These are phyloP conservation scores for Solanum verrucosum DNA, from an alignment of 257 asterid species.

Conservation along the genomic window DNA sequence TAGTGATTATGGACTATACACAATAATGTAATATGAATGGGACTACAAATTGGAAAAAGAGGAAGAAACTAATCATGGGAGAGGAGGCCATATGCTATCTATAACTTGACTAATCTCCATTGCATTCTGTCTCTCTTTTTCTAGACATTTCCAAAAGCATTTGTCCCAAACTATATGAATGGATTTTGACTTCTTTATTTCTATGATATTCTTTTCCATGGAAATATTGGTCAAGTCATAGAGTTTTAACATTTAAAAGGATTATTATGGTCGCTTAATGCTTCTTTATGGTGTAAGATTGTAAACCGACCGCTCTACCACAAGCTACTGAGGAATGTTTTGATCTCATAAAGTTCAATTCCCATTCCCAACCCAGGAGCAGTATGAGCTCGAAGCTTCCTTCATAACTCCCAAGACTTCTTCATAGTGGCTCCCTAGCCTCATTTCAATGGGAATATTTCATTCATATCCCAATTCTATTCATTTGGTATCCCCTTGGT, in stretches of 20 bases:
- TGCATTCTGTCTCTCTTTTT: conserved; percentile 26
- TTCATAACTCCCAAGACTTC: too few species aligned
- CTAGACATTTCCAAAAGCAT: conserved; percentile 21
- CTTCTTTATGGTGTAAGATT: neutral
- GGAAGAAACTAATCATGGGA: neutral
- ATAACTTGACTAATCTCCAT: neutral
- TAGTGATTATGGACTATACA: neutral
- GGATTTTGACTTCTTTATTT: conserved; percentile 4
- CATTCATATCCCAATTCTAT: too few species aligned
- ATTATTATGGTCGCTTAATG: neutral
- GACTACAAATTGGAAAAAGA: neutral
- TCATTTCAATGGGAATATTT: too few species aligned
- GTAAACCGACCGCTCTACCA: neutral
- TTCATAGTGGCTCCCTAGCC: too few species aligned
- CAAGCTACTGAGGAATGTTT: neutral
- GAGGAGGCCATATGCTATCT: neutral
- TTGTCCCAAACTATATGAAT: conserved; percentile 19
- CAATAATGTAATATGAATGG: neutral
- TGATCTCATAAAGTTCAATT: neutral
- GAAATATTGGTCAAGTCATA: neutral
- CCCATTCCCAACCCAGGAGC: neutral
- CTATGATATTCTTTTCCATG: neutral
- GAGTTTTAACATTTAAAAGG: neutral
- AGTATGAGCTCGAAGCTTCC: too few species aligned
- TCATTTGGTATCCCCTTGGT: too few species aligned